These are phyloP conservation scores for Globisporangium mamillatum DNA, from an alignment of 352 stramenopile species.

Conservation along the genomic window DNA sequence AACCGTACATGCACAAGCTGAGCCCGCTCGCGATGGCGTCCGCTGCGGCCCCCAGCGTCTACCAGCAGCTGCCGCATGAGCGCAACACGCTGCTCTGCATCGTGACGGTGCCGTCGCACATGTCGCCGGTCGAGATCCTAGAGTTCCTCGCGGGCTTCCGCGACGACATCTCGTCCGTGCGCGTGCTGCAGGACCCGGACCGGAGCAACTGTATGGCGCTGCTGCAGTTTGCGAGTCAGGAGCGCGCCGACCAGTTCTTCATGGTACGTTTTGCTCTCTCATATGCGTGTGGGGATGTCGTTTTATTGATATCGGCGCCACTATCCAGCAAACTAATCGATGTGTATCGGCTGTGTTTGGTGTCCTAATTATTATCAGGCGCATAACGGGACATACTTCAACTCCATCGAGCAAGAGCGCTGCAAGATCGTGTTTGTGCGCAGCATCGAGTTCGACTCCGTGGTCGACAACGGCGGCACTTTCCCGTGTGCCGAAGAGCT, in stretches of 20 bases:
- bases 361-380: conserved; percentile 28
- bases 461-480: conserved; percentile 22
- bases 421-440: conserved; percentile 91
- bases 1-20: conserved; percentile 28
- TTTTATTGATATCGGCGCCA: neutral
- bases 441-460: conserved; percentile 81
- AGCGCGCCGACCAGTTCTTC: conserved; percentile 84
- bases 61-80: conserved; percentile 51
- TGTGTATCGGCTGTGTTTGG: neutral
- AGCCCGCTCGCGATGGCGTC: conserved; percentile 9
- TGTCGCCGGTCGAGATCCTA: conserved; percentile 82
- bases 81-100: conserved; percentile 79
- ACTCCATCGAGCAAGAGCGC: conserved; percentile 88
- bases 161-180: conserved; percentile 69
- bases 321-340: neutral
- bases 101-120: conserved; percentile 80
- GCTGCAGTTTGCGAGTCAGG: conserved; percentile 77
- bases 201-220: conserved; percentile 85
- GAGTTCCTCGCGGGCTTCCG: conserved; percentile 80
- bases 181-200: conserved; percentile 78
- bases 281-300: too few species aligned
- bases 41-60: neutral
- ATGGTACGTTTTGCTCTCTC: conserved; percentile 20
- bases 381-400: conserved; percentile 90
- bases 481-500: conserved; percentile 24